Conservation (phyloP, 192 early-diverging fungal genomes). For the Umbelopsis vinacea region DNA sequence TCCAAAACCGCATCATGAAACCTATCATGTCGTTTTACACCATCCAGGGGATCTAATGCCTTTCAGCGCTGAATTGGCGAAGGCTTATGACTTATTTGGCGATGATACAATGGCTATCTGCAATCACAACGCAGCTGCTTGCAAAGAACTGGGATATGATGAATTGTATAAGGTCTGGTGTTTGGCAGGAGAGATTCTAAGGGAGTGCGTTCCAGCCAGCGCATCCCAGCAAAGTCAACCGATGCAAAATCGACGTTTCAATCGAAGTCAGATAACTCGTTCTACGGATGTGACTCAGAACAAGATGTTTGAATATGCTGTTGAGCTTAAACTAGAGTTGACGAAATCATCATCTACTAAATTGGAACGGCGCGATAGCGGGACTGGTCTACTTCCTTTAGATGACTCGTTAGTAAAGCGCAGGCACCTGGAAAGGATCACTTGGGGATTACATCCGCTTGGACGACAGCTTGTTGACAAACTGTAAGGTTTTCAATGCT, state of each 20-base stretch:
- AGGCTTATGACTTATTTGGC: conserved; percentile 60
- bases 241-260: conserved; percentile 28
- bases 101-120: conserved; percentile 65
- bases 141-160: conserved; percentile 45
- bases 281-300: conserved; percentile 15
- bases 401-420: conserved; percentile 30
- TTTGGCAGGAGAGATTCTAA: conserved; percentile 62
- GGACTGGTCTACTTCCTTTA: conserved; percentile 40
- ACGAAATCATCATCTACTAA: background rate
- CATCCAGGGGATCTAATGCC: conserved; percentile 64
- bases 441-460: conserved; percentile 66
- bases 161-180: conserved; percentile 72
- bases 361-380: conserved; percentile 46
- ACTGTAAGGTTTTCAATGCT: conserved; percentile 49
- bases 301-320: background rate
- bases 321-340: background rate
- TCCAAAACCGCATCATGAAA: conserved; percentile 31
- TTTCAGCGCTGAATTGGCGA: conserved; percentile 59
- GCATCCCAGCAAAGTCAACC: conserved; percentile 32
- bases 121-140: conserved; percentile 62
- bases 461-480: conserved; percentile 55
- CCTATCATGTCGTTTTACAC: conserved; percentile 50
- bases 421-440: conserved; percentile 45
- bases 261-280: background rate
- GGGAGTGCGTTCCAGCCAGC: conserved; percentile 50